phyloP scores from a whole-genome alignment of 371 early-diverging fungal genomes.

The Syncephalastrum monosporum region DNA sequence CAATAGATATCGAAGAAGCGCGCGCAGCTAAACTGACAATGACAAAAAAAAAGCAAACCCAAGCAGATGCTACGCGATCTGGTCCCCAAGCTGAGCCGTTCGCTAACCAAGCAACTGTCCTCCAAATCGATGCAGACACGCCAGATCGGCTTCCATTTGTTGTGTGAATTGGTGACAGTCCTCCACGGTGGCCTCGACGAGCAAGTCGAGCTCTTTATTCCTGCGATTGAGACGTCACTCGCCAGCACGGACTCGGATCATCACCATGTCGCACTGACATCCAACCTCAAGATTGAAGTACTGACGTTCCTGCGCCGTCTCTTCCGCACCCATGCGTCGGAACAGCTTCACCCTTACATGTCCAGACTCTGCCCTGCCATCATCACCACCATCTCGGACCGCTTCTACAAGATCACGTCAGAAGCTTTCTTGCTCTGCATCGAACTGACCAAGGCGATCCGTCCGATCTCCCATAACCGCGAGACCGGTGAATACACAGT shows the following conservation, averaged over 20 bases:
- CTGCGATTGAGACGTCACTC: slow-evolving; percentile 70
- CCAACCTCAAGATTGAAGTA: slow-evolving; percentile 84
- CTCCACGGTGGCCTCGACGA: slow-evolving; percentile 72
- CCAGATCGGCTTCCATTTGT: slow-evolving; percentile 72
- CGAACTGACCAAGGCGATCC: slow-evolving; percentile 74
- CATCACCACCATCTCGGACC: slow-evolving; percentile 62
- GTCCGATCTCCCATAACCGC: slow-evolving; percentile 56
- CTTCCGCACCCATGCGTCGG: slow-evolving; percentile 61
- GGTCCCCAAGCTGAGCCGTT: slow-evolving; percentile 66
- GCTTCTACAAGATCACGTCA: slow-evolving; percentile 81
- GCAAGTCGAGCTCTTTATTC: slow-evolving; percentile 65
- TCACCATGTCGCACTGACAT: slow-evolving; percentile 63
- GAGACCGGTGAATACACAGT: slow-evolving; percentile 46
- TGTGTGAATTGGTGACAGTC: slow-evolving; percentile 70
- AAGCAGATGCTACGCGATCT: slow-evolving; percentile 53
- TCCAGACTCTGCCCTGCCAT: slow-evolving; percentile 63
- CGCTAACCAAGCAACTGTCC: slow-evolving; percentile 67
- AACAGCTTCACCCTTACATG: slow-evolving; percentile 58
- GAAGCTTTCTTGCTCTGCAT: slow-evolving; percentile 74
- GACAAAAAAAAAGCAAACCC: slow-evolving; percentile 37
- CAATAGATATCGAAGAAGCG: too few species aligned
- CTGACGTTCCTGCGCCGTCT: slow-evolving; percentile 72
- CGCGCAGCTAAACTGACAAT: neutral
- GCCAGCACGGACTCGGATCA: slow-evolving; percentile 44
- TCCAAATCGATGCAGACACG: slow-evolving; percentile 77